Evolutionary conservation across 1,284 basidiomycete genomes (phyloP).

Genomic region (Xerocomus minutiporus): DNA sequence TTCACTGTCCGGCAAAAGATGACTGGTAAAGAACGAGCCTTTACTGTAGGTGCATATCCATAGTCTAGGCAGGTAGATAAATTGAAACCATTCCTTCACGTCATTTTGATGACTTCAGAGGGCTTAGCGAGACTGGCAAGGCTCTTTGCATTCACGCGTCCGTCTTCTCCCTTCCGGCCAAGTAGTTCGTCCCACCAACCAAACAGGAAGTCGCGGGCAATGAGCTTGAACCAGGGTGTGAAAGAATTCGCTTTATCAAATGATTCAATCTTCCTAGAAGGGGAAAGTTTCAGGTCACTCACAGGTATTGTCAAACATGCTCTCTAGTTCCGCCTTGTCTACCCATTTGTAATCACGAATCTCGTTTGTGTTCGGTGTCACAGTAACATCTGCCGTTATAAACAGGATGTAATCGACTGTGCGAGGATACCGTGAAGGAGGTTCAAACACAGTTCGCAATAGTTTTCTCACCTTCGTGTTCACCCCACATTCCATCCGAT

Average conservation of each 20-base stretch:
- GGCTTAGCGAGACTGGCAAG: conserved; percentile 68
- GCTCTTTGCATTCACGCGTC: conserved; percentile 63
- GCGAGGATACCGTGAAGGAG: conserved; percentile 4
- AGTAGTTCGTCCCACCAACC: conserved; percentile 97
- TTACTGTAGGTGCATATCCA: background rate
- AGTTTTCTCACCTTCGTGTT: conserved; percentile 83
- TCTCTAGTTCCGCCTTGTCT: conserved; percentile 81
- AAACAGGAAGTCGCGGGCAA: conserved; percentile 94
- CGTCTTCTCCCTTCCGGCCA: conserved; percentile 53
- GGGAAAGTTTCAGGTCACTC: conserved; percentile 20
- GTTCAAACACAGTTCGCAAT: background rate
- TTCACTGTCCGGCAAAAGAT: too few relatives aligned
- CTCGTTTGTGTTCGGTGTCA: conserved; percentile 86
- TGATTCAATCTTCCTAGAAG: conserved; percentile 2
- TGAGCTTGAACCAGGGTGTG: conserved; percentile 99
- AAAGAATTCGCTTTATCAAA: conserved; percentile 69
- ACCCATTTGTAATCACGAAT: conserved; percentile 92
- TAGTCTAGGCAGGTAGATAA: background rate
- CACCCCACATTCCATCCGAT: conserved; percentile 91
- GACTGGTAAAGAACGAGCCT: too few relatives aligned
- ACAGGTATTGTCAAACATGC: conserved; percentile 86
- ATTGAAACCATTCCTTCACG: conserved; percentile 30
- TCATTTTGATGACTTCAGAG: conserved; percentile 74
- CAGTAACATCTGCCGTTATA: conserved; percentile 84
- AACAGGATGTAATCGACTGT: conserved; percentile 99